Conservation (phyloP, 2,329 filamentous ascomycete species). For the Penicillium crustosum region DNA sequence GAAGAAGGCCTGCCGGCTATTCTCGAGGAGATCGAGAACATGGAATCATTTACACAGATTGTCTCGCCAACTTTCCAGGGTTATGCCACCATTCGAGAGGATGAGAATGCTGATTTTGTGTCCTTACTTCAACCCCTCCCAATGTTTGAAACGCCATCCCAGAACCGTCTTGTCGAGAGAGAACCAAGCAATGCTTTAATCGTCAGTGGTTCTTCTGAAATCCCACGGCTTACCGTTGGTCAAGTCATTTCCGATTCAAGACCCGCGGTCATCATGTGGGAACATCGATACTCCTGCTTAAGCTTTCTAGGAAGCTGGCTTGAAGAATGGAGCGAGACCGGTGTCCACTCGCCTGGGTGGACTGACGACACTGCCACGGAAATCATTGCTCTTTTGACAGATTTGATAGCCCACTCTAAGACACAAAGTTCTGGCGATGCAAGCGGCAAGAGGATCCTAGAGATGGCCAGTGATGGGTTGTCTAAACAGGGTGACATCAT, state of each 20-base stretch:
- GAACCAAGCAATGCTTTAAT: slow-evolving; percentile 35
- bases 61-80: slow-evolving; percentile 70
- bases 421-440: slow-evolving; percentile 38
- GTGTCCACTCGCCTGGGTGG: slow-evolving; percentile 55
- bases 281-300: slow-evolving; percentile 72
- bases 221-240: slow-evolving; percentile 43
- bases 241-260: slow-evolving; percentile 74
- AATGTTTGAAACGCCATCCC: slow-evolving; percentile 38
- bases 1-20: slow-evolving; percentile 55
- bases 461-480: slow-evolving; percentile 51
- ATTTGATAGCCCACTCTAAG: slow-evolving; percentile 58
- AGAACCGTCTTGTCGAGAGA: slow-evolving; percentile 23
- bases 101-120: slow-evolving; percentile 80
- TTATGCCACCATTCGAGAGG: slow-evolving; percentile 78
- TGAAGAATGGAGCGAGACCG: slow-evolving; percentile 48
- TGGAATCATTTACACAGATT: slow-evolving; percentile 73
- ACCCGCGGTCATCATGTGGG: slow-evolving; percentile 73
- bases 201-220: slow-evolving; percentile 37
- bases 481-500: slow-evolving; percentile 65
- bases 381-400: slow-evolving; percentile 70
- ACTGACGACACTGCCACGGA: slow-evolving; percentile 67
- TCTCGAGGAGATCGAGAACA: slow-evolving; percentile 64
- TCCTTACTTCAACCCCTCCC: slow-evolving; percentile 60
- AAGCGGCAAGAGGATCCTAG: slow-evolving; percentile 47
- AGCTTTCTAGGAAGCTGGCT: slow-evolving; percentile 73